These are phyloP conservation scores for Tetrapisispora phaffii DNA, from an alignment of 805 yeast genomes.

Conservation along the genomic window DNA sequence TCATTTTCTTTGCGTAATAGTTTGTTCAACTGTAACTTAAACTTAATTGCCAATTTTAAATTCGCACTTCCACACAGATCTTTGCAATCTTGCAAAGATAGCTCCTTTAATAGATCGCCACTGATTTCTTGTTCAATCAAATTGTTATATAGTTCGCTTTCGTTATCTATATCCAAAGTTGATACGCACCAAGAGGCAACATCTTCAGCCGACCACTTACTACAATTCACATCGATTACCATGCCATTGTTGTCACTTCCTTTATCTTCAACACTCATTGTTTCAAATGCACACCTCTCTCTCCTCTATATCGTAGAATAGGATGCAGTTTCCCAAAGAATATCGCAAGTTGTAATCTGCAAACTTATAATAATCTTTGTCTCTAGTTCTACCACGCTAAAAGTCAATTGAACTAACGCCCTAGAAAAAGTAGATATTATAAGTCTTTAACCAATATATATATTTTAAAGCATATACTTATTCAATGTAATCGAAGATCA, in stretches of 20 bases:
- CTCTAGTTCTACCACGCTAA: no score
- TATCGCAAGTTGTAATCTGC: no score
- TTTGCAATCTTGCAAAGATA: conserved; percentile 58
- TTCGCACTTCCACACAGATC: conserved; percentile 53
- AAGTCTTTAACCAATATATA: no score
- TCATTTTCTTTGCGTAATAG: conserved; percentile 29
- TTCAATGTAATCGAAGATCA: no score
- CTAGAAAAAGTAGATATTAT: no score
- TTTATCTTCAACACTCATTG: not conserved
- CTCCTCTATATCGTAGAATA: not conserved
- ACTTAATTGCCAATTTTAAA: conserved; percentile 45
- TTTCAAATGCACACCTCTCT: not conserved
- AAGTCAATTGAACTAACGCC: no score
- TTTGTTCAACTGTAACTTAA: conserved; percentile 52
- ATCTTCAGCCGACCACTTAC: conserved; percentile 20
- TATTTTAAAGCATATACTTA: no score
- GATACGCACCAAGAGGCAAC: conserved; percentile 20
- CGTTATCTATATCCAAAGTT: conserved; percentile 11
- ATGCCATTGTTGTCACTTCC: not conserved
- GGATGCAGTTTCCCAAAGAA: no score
- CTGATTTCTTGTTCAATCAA: conserved; percentile 17
- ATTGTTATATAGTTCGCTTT: conserved; percentile 10
- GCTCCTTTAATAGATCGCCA: conserved; percentile 61
- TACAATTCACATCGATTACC: conserved; percentile 1
- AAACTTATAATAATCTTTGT: no score